Evolutionary conservation across 306 rosid genomes (phyloP).

Genomic region (Senna siamea): DNA sequence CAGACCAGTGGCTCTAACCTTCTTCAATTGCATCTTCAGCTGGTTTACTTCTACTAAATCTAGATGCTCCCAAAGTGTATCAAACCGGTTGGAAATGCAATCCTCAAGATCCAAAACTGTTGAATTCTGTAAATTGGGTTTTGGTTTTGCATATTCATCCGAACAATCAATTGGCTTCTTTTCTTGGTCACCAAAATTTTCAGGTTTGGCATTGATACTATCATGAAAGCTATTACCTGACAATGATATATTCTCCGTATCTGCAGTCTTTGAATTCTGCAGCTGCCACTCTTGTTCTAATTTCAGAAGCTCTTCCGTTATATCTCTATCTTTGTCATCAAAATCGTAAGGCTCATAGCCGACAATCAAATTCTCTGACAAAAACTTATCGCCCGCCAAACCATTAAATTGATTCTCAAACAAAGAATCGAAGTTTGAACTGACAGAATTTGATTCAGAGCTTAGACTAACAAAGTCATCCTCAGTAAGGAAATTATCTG

Average conservation of each 20-base stretch:
- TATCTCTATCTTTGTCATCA: constrained; percentile 49
- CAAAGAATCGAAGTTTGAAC: constrained; percentile 41
- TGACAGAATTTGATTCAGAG: too few relatives aligned
- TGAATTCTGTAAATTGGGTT: constrained; percentile 14
- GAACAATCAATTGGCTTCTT: constrained; percentile 4
- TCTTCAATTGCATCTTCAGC: constrained; percentile 81
- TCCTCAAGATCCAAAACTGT: constrained; percentile 16
- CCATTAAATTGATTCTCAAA: constrained; percentile 22
- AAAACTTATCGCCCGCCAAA: constrained; percentile 47
- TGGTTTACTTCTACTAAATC: constrained; percentile 68
- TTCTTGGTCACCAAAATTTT: constrained; percentile 18
- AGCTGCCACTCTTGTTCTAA: too few relatives aligned
- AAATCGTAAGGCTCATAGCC: too few relatives aligned
- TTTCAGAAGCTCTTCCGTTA: constrained; percentile 39
- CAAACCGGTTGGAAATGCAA: constrained; percentile 59
- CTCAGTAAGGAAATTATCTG: constrained; percentile 41
- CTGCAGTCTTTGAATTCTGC: too few relatives aligned
- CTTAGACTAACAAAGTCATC: constrained; percentile 49
- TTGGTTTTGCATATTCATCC: not conserved
- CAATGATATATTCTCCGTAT: too few relatives aligned
- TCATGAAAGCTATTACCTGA: constrained; percentile 19
- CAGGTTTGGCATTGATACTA: constrained; percentile 34
- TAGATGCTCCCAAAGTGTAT: constrained; percentile 87
- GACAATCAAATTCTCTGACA: constrained; percentile 50
- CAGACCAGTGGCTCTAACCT: constrained; percentile 78